phyloP scores from a whole-genome alignment of 2,329 filamentous ascomycete species.

The Aureobasidium vineae region DNA sequence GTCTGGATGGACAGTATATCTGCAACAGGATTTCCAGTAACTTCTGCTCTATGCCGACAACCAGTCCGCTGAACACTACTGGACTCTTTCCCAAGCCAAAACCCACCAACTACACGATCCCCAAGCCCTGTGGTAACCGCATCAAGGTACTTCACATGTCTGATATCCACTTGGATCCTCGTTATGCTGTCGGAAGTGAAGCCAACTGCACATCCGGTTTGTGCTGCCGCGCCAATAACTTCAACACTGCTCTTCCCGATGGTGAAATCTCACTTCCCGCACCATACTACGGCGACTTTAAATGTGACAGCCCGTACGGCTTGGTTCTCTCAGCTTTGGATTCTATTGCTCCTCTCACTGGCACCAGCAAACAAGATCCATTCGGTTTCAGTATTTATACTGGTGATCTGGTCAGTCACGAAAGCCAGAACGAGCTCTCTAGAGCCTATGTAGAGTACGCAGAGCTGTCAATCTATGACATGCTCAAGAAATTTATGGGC shows the following conservation, averaged over 20 bases:
- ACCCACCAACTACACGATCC: slow-evolving; percentile 46
- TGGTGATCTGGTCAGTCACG: slow-evolving; percentile 58
- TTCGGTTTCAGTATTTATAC: slow-evolving; percentile 58
- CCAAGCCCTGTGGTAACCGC: slow-evolving; percentile 52
- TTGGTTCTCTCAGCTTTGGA: slow-evolving; percentile 56
- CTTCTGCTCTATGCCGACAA: slow-evolving; percentile 51
- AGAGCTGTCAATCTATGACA: slow-evolving; percentile 53
- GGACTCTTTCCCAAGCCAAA: slow-evolving; percentile 56
- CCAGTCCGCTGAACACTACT: slow-evolving; percentile 48
- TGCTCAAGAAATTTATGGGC: slow-evolving; percentile 56
- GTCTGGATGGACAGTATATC: slow-evolving; percentile 58
- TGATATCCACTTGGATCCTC: slow-evolving; percentile 51
- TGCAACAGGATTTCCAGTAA: slow-evolving; percentile 51
- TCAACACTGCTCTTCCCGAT: slow-evolving; percentile 39
- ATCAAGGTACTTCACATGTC: slow-evolving; percentile 58
- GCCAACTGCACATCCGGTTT: slow-evolving; percentile 53
- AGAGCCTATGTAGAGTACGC: slow-evolving; percentile 54
- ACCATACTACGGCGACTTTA: slow-evolving; percentile 55
- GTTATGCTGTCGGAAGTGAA: slow-evolving; percentile 54
- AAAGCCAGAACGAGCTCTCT: slow-evolving; percentile 52
- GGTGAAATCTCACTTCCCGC: slow-evolving; percentile 48
- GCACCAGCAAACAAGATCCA: slow-evolving; percentile 49
- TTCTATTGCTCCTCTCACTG: slow-evolving; percentile 56
- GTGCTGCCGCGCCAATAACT: slow-evolving; percentile 52
- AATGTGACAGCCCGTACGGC: slow-evolving; percentile 60